These are phyloP conservation scores for Parsonsia alboflavescens DNA, from an alignment of 257 asterid species.

Conservation along the genomic window DNA sequence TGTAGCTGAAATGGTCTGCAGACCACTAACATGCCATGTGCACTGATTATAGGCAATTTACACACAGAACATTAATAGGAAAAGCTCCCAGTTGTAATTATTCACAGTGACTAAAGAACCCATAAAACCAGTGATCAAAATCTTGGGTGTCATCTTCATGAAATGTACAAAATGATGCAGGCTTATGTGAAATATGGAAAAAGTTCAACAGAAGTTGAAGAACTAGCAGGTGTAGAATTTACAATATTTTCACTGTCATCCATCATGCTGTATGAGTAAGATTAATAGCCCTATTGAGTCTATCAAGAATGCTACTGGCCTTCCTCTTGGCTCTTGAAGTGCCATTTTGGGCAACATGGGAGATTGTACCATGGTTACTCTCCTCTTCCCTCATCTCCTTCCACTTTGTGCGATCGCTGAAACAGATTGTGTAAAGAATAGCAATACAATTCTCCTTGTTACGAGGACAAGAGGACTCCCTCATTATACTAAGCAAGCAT, in stretches of 20 bases:
- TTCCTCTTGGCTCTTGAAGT: conserved; percentile 84
- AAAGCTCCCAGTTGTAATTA: conserved; percentile 35
- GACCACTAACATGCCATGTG: conserved; percentile 32
- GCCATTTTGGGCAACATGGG: conserved; percentile 62
- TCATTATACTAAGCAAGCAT: conserved; percentile 56
- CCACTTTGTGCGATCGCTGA: conserved; percentile 58
- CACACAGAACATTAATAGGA: conserved; percentile 10
- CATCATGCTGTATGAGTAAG: conserved; percentile 66
- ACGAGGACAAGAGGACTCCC: conserved; percentile 51
- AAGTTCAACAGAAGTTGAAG: conserved; percentile 10
- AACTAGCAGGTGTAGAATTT: conserved; percentile 47
- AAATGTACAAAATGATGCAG: conserved; percentile 43
- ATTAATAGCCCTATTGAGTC: conserved; percentile 44
- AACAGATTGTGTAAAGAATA: conserved; percentile 51
- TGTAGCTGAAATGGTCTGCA: conserved; percentile 5
- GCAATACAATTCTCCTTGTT: conserved; percentile 75
- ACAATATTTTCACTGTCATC: conserved; percentile 34
- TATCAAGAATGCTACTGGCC: conserved; percentile 70
- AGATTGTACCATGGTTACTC: conserved; percentile 41
- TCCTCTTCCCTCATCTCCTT: conserved; percentile 74
- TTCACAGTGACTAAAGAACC: conserved; percentile 36
- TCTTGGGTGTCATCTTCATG: conserved; percentile 26
- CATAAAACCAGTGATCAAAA: conserved; percentile 34
- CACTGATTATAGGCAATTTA: conserved; percentile 27
- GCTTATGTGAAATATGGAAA: conserved; percentile 24